These are phyloP conservation scores for Eucalyptus shirleyi DNA, from an alignment of 345 rosid genomes.

Conservation along the genomic window DNA sequence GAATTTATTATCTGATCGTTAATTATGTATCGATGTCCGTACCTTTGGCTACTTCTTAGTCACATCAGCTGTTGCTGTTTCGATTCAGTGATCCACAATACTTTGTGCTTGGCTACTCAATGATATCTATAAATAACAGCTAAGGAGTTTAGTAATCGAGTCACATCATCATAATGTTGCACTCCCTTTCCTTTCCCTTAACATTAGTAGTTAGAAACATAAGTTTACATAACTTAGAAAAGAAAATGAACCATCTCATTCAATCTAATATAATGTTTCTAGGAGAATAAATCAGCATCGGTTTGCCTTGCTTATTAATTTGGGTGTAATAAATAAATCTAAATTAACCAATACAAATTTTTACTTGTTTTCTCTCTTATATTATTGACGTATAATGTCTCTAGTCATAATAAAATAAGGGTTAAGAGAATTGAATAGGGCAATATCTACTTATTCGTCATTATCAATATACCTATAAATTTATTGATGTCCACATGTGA, in stretches of 20 bases:
- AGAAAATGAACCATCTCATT: neutral
- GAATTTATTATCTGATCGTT: neutral
- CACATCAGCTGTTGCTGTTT: neutral
- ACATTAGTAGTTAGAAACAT: neutral
- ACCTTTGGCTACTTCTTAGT: neutral
- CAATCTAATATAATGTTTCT: neutral
- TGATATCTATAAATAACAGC: neutral
- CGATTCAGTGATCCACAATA: neutral
- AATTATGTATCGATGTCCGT: neutral
- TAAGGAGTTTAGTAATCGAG: neutral
- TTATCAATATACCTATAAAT: neutral
- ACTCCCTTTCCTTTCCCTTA: neutral
- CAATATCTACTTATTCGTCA: neutral
- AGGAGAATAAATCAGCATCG: neutral
- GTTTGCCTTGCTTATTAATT: too few species aligned
- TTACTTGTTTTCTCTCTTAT: neutral
- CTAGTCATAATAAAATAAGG: too few species aligned
- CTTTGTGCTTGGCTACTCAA: neutral
- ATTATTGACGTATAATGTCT: neutral
- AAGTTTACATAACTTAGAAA: neutral
- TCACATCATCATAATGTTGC: neutral
- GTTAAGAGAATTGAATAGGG: too few species aligned
- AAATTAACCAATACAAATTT: fast-evolving
- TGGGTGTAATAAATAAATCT: neutral
- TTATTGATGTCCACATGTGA: neutral